phyloP scores from a whole-genome alignment of 768 basidiomycete species.

The Lepiota venenata region DNA sequence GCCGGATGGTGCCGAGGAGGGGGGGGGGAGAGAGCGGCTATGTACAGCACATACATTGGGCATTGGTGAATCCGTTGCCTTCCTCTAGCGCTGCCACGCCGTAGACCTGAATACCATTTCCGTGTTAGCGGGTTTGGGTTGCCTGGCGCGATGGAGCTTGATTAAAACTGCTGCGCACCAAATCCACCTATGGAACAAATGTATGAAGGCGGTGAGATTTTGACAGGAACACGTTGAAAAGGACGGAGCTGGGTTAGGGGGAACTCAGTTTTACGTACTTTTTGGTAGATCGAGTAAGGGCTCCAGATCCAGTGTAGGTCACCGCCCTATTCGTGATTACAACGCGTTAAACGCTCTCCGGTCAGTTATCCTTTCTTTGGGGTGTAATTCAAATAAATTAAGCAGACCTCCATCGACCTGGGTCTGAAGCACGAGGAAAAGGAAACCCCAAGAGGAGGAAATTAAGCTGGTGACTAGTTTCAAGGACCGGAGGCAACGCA shows the following conservation, averaged over 20 bases:
- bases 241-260: neutral
- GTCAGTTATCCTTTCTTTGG: neutral
- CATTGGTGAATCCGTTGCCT: conserved; percentile 79
- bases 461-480: neutral
- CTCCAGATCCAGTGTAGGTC: conserved; percentile 92
- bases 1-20: neutral
- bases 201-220: conserved; percentile 15
- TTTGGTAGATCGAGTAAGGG: conserved; percentile 76
- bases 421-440: conserved; percentile 44
- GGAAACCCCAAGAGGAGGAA: conserved; percentile 2
- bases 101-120: conserved; percentile 50
- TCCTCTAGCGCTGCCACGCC: conserved; percentile 61
- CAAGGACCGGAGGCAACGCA: conserved; percentile 25
- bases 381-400: neutral
- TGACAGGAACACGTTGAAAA: neutral
- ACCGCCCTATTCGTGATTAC: conserved; percentile 47
- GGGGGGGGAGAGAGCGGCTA: neutral
- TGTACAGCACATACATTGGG: conserved; percentile 61
- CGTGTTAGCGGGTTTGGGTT: too few species aligned
- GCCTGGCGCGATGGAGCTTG: too few species aligned
- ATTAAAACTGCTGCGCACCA: conserved; percentile 20
- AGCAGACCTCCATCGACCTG: conserved; percentile 63
- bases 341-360: neutral
- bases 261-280: conserved; percentile 43
- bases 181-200: conserved; percentile 27